Base-by-base conservation (phyloP, 257 asterid genomes). In the Scutellaria galericulata region DNA sequence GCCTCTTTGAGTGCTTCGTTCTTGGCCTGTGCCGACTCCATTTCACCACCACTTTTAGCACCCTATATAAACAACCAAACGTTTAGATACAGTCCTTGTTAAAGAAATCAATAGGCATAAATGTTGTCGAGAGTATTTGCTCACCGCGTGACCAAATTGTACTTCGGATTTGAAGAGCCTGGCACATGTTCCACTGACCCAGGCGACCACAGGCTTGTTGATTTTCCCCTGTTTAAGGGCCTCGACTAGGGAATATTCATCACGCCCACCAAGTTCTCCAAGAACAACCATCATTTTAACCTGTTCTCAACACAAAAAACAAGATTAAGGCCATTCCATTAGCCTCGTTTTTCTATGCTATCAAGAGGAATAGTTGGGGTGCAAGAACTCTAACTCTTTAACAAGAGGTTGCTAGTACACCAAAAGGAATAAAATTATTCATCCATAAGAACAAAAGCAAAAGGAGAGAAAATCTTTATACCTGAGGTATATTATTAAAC, bases 161-260 rank as follows among this genome's bases (percentile, higher is more conserved):
- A 91, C 97, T 91, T 94, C 97, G 12, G 99, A 94, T 75, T 91
- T 94, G 89, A 94, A 94, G 73, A 94, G 95, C 48, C 59, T 91
- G 31, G 97, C 98, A 59, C 98, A 93, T 52, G 98, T 93, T 75
- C 98, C 98, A 79, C 98, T 93, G 77, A 93, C 98, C 98, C 98
- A 93, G 59, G 97, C 98, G 64, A 86, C 97, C 63, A 93, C 96
- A 50, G 98, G 97, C 80, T 91, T 93, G 85, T 78, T 89, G 77
- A 93, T 93, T 72, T 88, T 93, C 72, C 98, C 97, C 77, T 89
- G 92, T 81, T 89, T 88, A 70, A 94, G 93, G 67, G 97, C 99
- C 83, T 94, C 99, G 31, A 94, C 97, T 42, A 93, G 81, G 82
- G 96, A 93, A 83, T 94, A 94, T 82, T 94, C 98, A 86, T 94